Evolutionary conservation across 164 flowering plant species (phyloP).

Genomic region (Houttuynia cordata): DNA sequence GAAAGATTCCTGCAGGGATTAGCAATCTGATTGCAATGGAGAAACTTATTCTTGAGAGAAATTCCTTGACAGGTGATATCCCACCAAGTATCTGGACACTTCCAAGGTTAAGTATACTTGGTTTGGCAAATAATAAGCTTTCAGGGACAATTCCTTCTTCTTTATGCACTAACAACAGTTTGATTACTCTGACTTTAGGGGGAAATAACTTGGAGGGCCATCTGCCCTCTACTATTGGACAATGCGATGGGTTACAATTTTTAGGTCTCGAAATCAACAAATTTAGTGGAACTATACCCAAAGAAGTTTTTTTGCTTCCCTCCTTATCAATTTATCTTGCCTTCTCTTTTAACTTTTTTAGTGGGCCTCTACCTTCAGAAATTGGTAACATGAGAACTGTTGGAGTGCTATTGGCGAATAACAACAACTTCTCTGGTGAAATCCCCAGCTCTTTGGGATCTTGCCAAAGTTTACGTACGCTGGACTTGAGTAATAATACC

Average conservation of each 20-base stretch:
- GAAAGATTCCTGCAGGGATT: conserved; percentile 18
- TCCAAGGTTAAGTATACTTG: background rate
- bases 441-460: conserved; percentile 4
- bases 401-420: background rate
- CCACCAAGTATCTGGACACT: conserved; percentile 5
- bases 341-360: conserved; percentile 9
- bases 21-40: conserved; percentile 17
- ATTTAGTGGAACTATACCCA: conserved; percentile 9
- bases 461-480: background rate
- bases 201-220: conserved; percentile 15
- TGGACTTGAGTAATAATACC: background rate
- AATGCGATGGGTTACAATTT: background rate
- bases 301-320: background rate
- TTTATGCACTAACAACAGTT: conserved; percentile 13
- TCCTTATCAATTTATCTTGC: background rate
- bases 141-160: conserved; percentile 15
- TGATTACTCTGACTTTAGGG: background rate
- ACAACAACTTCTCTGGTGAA: conserved; percentile 7
- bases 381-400: conserved; percentile 12
- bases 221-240: conserved; percentile 4
- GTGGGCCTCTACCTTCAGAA: conserved; percentile 14
- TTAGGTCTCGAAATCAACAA: conserved; percentile 3
- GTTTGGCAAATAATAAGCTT: background rate
- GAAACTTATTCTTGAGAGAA: background rate
- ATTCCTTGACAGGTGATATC: conserved; percentile 14